Evolutionary conservation across 805 yeast species (phyloP).

Genomic region (Monosporozyma servazzii): DNA sequence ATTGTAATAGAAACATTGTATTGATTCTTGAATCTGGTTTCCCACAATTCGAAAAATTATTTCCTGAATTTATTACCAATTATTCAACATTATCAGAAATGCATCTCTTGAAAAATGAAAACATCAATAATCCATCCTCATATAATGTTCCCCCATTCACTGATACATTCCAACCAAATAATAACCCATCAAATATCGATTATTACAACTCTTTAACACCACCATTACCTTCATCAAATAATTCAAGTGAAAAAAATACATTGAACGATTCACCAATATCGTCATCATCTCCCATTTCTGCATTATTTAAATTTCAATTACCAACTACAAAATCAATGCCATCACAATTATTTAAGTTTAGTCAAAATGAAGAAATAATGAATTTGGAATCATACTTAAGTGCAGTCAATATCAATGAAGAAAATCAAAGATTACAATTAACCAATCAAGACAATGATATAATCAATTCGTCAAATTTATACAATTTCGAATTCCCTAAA

Average conservation of each 20-base stretch:
- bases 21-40: slow-evolving; percentile 20
- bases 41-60: slow-evolving; percentile 11
- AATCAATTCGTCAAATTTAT: slow-evolving; percentile 2
- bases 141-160: not conserved
- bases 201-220: slow-evolving; percentile 1
- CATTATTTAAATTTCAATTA: slow-evolving; percentile 25
- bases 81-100: not conserved
- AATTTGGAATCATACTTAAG: slow-evolving; percentile 24
- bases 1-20: slow-evolving; percentile 4
- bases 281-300: slow-evolving; percentile 27
- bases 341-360: slow-evolving; percentile 17
- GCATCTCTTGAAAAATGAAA: not conserved
- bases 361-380: slow-evolving; percentile 26
- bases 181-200: not conserved
- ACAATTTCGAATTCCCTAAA: slow-evolving; percentile 13
- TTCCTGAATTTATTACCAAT: slow-evolving; percentile 10
- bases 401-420: slow-evolving; percentile 27
- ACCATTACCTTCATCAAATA: not conserved
- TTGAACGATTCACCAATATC: slow-evolving; percentile 20
- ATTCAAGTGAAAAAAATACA: not conserved
- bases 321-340: slow-evolving; percentile 17
- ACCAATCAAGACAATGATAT: not conserved
- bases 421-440: slow-evolving; percentile 7
- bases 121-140: not conserved
- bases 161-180: not conserved